phyloP scores from a whole-genome alignment of 192 early-diverging fungal species.

The Geranomyces michiganensis region DNA sequence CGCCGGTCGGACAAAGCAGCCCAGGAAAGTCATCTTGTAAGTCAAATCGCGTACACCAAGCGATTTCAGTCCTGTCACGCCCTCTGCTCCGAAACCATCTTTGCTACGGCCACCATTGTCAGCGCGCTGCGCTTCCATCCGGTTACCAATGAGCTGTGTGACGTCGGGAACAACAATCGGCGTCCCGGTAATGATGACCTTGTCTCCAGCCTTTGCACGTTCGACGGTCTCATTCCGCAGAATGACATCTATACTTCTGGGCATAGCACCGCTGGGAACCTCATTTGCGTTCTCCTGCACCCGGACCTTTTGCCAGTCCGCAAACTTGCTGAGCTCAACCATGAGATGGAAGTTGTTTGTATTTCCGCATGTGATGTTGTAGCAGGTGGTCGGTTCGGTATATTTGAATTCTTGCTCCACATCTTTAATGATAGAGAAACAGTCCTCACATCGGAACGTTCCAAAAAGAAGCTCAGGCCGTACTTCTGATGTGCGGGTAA shows the following conservation, averaged over 20 bases:
- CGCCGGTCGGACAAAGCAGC: slow-evolving; percentile 73
- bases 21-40: slow-evolving; percentile 91
- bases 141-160: slow-evolving; percentile 69
- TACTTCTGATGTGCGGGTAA: slow-evolving; percentile 96
- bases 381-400: slow-evolving; percentile 88
- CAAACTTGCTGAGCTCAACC: slow-evolving; percentile 84
- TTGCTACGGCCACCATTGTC: slow-evolving; percentile 34
- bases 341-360: slow-evolving; percentile 76
- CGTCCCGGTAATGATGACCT: slow-evolving; percentile 82
- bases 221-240: slow-evolving; percentile 92
- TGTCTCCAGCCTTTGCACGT: slow-evolving; percentile 93
- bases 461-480: slow-evolving; percentile 92
- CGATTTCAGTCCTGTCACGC: slow-evolving; percentile 82
- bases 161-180: slow-evolving; percentile 93
- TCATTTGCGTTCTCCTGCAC: slow-evolving; percentile 95
- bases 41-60: slow-evolving; percentile 90
- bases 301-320: slow-evolving; percentile 97
- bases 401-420: slow-evolving; percentile 97
- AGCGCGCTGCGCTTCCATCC: slow-evolving; percentile 63
- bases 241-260: slow-evolving; percentile 93
- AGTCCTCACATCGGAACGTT: slow-evolving; percentile 88
- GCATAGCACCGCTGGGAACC: slow-evolving; percentile 97
- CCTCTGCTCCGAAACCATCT: slow-evolving; percentile 71
- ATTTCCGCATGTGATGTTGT: slow-evolving; percentile 81
- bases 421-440: slow-evolving; percentile 73